Evolutionary conservation across 208 protist species (phyloP), one percentile per base, ranked within the genome.

Genomic region (Crithidia bombi): DNA sequence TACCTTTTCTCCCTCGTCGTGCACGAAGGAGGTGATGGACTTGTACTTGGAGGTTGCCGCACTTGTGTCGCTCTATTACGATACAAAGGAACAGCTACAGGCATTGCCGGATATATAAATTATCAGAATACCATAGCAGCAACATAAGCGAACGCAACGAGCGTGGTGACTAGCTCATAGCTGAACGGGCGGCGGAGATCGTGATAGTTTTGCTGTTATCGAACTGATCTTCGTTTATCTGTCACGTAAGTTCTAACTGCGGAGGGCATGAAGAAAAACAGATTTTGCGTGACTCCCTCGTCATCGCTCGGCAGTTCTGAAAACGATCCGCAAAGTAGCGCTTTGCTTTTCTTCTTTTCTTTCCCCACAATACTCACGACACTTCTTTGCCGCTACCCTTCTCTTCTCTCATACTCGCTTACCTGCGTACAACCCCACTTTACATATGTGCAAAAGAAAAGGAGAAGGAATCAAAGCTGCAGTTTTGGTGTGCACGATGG

Each of bases 1-100:
- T 25, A 93, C 91, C 4, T 93, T 86, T 47, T 73, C 63, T 23
- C 70, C 85, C 10, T 75, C 75, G 25, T 81, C 82, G 33, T 91
- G 85, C 69, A 91, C 91, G 12, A 80, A 78, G 21, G 76, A 90
- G 59, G 88, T 93, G 36, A 81, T 77, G 52, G 75, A 90, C 28
- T 57, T 86, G 23, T 90, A 85, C 39, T 74, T 93, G 30, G 87
- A 93, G 33, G 85, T 93, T 2, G 81, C 91, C 2, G 74, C 80
- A 1, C 77, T 96, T 14, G 84, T 93, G 10, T 93, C 91, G 14
- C 72, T 89, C 21, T 96, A 93, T 61, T 96, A 91, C 56, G 84
- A 91, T 41, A 87, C 86, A 10, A 66, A 89, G 36, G 86, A 92
- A 54, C 73, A 89, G 59, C 78, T 91, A 10, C 55, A 62, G 7